Base-by-base conservation (phyloP, 495 filamentous ascomycete species). In the Tuber umbilicatum region DNA sequence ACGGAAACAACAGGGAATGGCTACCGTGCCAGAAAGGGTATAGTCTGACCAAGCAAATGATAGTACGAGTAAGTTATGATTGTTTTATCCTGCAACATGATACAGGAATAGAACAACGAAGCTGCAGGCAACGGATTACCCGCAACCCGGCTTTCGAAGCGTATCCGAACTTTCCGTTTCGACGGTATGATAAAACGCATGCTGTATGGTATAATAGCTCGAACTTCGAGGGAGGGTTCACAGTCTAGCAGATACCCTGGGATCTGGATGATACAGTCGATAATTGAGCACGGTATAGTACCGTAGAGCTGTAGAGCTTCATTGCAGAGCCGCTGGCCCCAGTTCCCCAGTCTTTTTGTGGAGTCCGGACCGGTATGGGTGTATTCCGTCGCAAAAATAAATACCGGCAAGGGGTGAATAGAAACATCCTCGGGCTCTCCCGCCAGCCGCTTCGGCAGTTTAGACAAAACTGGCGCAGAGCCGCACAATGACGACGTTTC, bases 401-500 rank as follows among this genome's bases (percentile, higher is more conserved):
- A 64, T 64, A 14, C 9, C n/a, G 27, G n/a, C 23, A 64, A 31
- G 55, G 50, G n/a, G 50, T 60, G 55, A 64, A 31, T 64, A 31
- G 55, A 64, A 64, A 31, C 12, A 17, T 31, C 55, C 31, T 64
- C 55, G 55, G 27, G 27, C n/a, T 31, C 27, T 74, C 67, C 50
- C 40, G 39, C 39, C 39, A 40, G 4, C 39, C 39, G 39, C 74
- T 72, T 79, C 75, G 74, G 74, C 27, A 74, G 74, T 78, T 75
- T 68, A 16, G 55, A 27, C 41, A 31, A 37, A 23, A 35, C 43
- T 55, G 38, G 23, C 70, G 38, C 75, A 74, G 75, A 76, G 74
- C 76, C 76, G 72, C 74, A 76, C 19, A 31, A 23, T 27, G 50
- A 78, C 71, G 40, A 78, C 75, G 41, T 77, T 73, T 35, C 35